Evolutionary conservation across 192 early-diverging fungal species (phyloP).

Genomic region (Coemansia guatemalensis): DNA sequence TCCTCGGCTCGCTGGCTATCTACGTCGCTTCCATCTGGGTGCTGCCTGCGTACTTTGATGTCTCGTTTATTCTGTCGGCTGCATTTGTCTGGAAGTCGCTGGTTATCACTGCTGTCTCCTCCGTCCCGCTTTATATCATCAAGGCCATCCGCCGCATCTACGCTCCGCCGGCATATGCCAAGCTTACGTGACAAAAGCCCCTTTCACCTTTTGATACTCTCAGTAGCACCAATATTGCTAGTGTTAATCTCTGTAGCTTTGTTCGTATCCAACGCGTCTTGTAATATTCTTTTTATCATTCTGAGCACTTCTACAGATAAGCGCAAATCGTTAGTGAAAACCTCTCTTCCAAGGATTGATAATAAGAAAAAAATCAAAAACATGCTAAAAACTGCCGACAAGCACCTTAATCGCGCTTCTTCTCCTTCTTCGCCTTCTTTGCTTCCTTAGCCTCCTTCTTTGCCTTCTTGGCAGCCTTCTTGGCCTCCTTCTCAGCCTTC

Average conservation of each 20-base stretch:
- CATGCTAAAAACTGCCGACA: too few species aligned
- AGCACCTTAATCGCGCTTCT: constrained; percentile 3
- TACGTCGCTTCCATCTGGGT: constrained; percentile 90
- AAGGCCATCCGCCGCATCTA: constrained; percentile 75
- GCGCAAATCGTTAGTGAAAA: too few species aligned
- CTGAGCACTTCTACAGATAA: too few species aligned
- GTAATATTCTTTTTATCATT: too few species aligned
- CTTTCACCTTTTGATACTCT: not conserved
- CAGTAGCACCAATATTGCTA: too few species aligned
- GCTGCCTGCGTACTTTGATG: constrained; percentile 88
- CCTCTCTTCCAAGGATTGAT: too few species aligned
- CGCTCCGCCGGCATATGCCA: constrained; percentile 88
- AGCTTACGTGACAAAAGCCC: constrained; percentile 57
- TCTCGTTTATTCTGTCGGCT: constrained; percentile 80
- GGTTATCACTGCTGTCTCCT: constrained; percentile 84
- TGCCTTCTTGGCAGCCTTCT: constrained; percentile 34
- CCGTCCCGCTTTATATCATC: constrained; percentile 83
- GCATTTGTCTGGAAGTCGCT: constrained; percentile 89
- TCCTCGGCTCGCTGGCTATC: constrained; percentile 75
- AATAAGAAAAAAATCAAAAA: too few species aligned
- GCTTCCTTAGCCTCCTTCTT: constrained; percentile 34
- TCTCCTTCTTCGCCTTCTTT: constrained; percentile 44
- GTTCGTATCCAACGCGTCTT: too few species aligned
- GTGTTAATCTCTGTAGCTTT: too few species aligned
- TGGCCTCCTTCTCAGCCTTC: constrained; percentile 35